Conservation (phyloP, 371 early-diverging fungal genomes). For the Mycotypha africana region DNA sequence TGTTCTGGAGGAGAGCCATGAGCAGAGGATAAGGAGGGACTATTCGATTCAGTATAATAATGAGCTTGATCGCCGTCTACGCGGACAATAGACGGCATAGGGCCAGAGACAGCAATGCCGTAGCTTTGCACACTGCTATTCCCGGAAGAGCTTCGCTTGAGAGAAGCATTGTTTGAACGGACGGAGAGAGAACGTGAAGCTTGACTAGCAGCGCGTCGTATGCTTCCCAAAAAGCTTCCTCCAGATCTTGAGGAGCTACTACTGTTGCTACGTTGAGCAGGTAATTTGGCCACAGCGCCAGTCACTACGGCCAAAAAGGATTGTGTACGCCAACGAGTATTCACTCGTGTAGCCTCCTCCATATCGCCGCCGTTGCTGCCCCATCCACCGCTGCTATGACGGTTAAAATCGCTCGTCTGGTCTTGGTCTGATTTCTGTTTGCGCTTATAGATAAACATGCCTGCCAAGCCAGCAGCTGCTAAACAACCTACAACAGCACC, state of each 20-base stretch:
- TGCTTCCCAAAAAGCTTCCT: constrained; percentile 16
- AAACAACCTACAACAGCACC: constrained; percentile 31
- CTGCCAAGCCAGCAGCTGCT: constrained; percentile 38
- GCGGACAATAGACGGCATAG: constrained; percentile 21
- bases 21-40: neutral
- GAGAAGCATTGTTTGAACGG: constrained; percentile 9
- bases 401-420: constrained; percentile 8
- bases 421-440: constrained; percentile 15
- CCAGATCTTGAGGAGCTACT: constrained; percentile 7
- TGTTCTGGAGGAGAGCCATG: no score
- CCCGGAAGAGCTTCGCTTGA: no score
- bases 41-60: constrained; percentile 7
- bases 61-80: constrained; percentile 17
- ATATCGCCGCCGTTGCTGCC: no score
- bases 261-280: constrained; percentile 11
- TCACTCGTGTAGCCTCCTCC: constrained; percentile 12
- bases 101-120: constrained; percentile 21
- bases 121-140: constrained; percentile 22
- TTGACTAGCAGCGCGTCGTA: constrained; percentile 27
- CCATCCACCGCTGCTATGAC: no score
- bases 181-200: constrained; percentile 14
- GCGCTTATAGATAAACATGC: constrained; percentile 29
- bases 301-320: constrained; percentile 37
- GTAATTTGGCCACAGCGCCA: constrained; percentile 32
- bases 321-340: constrained; percentile 31